These are phyloP conservation scores for Alternaria viburni DNA, from an alignment of 2,329 filamentous ascomycete species.

Conservation along the genomic window DNA sequence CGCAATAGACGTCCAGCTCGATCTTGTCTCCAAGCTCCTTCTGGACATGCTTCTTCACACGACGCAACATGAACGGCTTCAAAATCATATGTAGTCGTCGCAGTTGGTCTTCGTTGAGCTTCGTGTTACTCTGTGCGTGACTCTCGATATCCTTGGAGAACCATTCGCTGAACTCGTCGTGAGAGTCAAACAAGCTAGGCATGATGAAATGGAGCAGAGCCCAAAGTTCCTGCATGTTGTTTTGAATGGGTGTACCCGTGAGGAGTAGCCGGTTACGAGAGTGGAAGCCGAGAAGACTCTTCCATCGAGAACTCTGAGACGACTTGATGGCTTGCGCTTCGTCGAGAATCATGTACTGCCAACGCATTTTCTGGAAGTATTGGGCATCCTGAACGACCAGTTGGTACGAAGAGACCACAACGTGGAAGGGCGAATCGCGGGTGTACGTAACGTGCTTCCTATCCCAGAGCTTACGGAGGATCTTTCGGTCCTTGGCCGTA, in stretches of 20 bases:
- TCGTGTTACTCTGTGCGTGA: conserved; percentile 98
- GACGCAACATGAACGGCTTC: conserved; percentile 98
- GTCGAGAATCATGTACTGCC: conserved; percentile 99
- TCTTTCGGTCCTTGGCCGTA: conserved; percentile 89
- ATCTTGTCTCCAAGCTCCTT: conserved; percentile 99
- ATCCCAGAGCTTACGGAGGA: conserved; percentile 98
- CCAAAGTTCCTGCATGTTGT: conserved; percentile 99
- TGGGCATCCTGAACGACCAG: conserved; percentile 93
- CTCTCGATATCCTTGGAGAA: conserved; percentile 97
- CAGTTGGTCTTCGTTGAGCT: conserved; percentile 97
- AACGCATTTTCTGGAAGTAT: conserved; percentile 99
- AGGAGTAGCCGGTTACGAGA: conserved; percentile 92
- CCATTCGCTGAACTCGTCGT: conserved; percentile 93
- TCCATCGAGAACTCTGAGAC: conserved; percentile 95
- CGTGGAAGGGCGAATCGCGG: conserved; percentile 92
- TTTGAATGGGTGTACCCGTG: conserved; percentile 97
- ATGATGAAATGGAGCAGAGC: conserved; percentile 98
- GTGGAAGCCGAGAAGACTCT: conserved; percentile 90
- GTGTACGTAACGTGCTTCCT: conserved; percentile 96
- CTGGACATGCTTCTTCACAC: conserved; percentile 99
- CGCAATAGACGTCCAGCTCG: conserved; percentile 93
- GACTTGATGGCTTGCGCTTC: conserved; percentile 99
- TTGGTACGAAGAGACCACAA: conserved; percentile 96
- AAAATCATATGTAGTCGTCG: conserved; percentile 98
- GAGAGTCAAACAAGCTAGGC: conserved; percentile 96